These are phyloP conservation scores for Phytophthora litchii DNA, from an alignment of 352 stramenopile genomes.

Conservation along the genomic window DNA sequence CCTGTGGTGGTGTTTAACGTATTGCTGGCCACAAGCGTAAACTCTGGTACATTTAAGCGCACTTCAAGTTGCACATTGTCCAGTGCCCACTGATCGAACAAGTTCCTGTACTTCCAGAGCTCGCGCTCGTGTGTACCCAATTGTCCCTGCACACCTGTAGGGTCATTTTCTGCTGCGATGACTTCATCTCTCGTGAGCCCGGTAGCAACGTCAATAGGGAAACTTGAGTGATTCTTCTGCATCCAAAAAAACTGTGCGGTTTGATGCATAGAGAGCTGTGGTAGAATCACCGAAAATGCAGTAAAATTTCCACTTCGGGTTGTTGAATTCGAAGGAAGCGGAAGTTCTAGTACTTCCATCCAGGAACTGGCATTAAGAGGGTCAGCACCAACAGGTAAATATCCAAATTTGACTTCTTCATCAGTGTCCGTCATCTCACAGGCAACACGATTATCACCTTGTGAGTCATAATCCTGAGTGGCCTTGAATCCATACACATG, in stretches of 20 bases:
- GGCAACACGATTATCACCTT: conserved; percentile 62
- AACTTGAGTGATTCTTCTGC: conserved; percentile 75
- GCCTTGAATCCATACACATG: conserved; percentile 61
- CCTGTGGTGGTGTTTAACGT: conserved; percentile 13
- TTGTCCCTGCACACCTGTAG: conserved; percentile 40
- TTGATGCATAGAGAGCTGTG: conserved; percentile 47
- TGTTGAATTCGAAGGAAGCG: conserved; percentile 19
- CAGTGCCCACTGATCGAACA: conserved; percentile 80
- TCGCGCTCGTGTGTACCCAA: conserved; percentile 45
- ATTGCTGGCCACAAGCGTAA: conserved; percentile 20
- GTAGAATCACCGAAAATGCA: conserved; percentile 44
- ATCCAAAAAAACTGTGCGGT: conserved; percentile 61
- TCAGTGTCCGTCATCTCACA: conserved; percentile 54
- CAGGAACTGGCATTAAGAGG: conserved; percentile 53
- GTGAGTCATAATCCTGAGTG: conserved; percentile 49
- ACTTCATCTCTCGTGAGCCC: conserved; percentile 34
- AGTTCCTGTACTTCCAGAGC: conserved; percentile 67
- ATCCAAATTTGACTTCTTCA: conserved; percentile 66
- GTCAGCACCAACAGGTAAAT: conserved; percentile 36
- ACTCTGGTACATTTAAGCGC: conserved; percentile 49
- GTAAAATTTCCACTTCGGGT: conserved; percentile 6
- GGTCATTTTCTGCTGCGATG: conserved; percentile 45
- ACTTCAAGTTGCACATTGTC: conserved; percentile 66
- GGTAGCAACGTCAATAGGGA: conserved; percentile 48
- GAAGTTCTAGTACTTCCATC: conserved; percentile 43